Evolutionary conservation across 345 rosid genomes (phyloP), one percentile per base, ranked within the genome.

Genomic region (Garcia nutans): DNA sequence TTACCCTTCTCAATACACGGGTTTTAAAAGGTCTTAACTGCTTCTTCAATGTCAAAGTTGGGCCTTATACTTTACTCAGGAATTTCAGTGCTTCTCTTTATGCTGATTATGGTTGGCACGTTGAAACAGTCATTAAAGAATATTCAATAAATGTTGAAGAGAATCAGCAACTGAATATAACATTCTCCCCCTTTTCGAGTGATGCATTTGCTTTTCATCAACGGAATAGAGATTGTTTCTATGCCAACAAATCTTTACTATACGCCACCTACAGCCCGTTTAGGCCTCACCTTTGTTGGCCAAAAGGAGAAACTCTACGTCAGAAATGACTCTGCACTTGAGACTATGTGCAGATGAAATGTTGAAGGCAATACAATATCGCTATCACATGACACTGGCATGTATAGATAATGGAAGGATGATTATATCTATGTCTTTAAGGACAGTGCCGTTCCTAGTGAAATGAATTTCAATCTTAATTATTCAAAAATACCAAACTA

Each of bases 21-120:
- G 17, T 0, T 71, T 84, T 20, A 56, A 74, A 19, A 45, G 60
- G 5, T 54, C 0, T 0, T n/a, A 26, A 17, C 4, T 79, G 78
- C 5, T 73, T 41, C 60, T 74, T 84, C 42, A 10, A 76, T 22
- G 80, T 84, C 57, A 80, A 3, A 22, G 78, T 66, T 10, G 84
- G 82, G 23, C 23, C 45, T 15, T 69, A 70, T 66, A 78, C 83
- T 71, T 79, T 86, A 12, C 84, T 82, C 68, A 8, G 45, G 0
- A 82, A 82, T 70, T 86, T 84, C 73, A 82, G 79, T 62, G 87
- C 83, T 0, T 31, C 55, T 7, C 61, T 70, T 49, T 31, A 33
- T 42, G 68, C 73, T 17, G 19, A 8, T 45, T 7, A 15, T 3
- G 1, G 9, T 28, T 23, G 47, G 26, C 11, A 1, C 13, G 0